phyloP scores from a whole-genome alignment of 768 basidiomycete genomes.

The Jaapia argillacea region DNA sequence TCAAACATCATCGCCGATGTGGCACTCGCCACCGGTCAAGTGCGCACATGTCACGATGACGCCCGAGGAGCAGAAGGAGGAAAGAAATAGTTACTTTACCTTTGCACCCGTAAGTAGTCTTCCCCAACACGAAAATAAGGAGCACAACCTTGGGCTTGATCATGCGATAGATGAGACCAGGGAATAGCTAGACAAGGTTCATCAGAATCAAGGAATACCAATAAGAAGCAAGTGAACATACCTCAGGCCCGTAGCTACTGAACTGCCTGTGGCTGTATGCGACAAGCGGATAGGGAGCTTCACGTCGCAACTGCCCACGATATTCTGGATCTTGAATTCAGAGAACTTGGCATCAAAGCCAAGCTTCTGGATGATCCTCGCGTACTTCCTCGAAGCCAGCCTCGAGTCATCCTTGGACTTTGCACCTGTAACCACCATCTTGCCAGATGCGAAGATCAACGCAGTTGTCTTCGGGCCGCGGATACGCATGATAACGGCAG shows the following conservation, averaged over 20 bases:
- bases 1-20: no score
- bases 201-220: background rate
- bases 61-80: slow-evolving; percentile 25
- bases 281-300: slow-evolving; percentile 96
- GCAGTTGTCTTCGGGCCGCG: slow-evolving; percentile 99
- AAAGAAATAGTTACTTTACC: slow-evolving; percentile 38
- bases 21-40: no score
- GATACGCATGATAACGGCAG: slow-evolving; percentile 99
- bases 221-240: slow-evolving; percentile 21
- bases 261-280: slow-evolving; percentile 98
- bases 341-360: slow-evolving; percentile 99
- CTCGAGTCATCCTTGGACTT: slow-evolving; percentile 98
- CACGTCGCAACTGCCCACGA: slow-evolving; percentile 96
- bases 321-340: slow-evolving; percentile 99
- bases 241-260: slow-evolving; percentile 97
- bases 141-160: slow-evolving; percentile 99
- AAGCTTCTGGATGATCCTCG: slow-evolving; percentile 97
- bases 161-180: slow-evolving; percentile 98
- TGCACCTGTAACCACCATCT: slow-evolving; percentile 99
- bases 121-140: slow-evolving; percentile 97
- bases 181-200: slow-evolving; percentile 68
- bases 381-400: slow-evolving; percentile 95
- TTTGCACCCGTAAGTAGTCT: slow-evolving; percentile 99
- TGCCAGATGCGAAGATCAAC: slow-evolving; percentile 97
- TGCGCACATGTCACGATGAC: no score